Percentiles rank a stretch among this genome's conserved stretches.
Evolutionary conservation across 352 stramenopile genomes (phyloP).

Genomic region (Phytopythium chamaehyphon): DNA sequence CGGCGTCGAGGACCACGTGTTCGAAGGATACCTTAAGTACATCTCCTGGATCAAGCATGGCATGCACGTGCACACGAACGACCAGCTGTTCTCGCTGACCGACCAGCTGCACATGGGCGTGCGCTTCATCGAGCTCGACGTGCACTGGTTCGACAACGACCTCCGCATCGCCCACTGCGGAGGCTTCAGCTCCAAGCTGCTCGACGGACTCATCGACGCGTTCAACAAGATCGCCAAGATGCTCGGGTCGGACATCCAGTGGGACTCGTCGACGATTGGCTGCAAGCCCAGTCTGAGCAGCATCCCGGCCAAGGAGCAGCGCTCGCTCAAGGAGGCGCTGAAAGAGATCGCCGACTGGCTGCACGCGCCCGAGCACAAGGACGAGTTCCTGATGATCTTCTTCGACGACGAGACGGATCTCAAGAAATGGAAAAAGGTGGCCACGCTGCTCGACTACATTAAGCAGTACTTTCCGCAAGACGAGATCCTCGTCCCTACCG

Average conservation of each 20-base stretch:
- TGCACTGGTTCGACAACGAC: constrained; percentile 68
- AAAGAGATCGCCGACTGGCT: constrained; percentile 54
- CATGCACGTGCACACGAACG: constrained; percentile 57
- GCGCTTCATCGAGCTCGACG: constrained; percentile 63
- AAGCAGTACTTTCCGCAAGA: constrained; percentile 51
- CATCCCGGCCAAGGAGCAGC: constrained; percentile 56
- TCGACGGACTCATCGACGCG: constrained; percentile 56
- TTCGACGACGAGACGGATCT: constrained; percentile 79
- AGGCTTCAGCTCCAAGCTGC: constrained; percentile 48
- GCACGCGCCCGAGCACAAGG: constrained; percentile 41
- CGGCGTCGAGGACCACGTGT: constrained; percentile 62
- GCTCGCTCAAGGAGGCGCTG: constrained; percentile 36
- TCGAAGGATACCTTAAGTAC: constrained; percentile 54
- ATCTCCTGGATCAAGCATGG: constrained; percentile 50
- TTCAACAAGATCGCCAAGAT: constrained; percentile 62
- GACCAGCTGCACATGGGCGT: constrained; percentile 65
- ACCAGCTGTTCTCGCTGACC: constrained; percentile 64
- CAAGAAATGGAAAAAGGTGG: constrained; percentile 78
- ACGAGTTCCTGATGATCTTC: constrained; percentile 81
- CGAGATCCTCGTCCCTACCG: constrained; percentile 62
- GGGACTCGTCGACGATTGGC: constrained; percentile 64
- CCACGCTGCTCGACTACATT: constrained; percentile 57
- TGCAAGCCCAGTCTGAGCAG: constrained; percentile 70
- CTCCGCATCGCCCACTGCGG: constrained; percentile 66
- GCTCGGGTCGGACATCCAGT: constrained; percentile 54